A percentile compares a stretch with the other conserved stretches of the same genome.
Conservation (phyloP, 441 rosid species). For the Euphorbia corollata region DNA sequence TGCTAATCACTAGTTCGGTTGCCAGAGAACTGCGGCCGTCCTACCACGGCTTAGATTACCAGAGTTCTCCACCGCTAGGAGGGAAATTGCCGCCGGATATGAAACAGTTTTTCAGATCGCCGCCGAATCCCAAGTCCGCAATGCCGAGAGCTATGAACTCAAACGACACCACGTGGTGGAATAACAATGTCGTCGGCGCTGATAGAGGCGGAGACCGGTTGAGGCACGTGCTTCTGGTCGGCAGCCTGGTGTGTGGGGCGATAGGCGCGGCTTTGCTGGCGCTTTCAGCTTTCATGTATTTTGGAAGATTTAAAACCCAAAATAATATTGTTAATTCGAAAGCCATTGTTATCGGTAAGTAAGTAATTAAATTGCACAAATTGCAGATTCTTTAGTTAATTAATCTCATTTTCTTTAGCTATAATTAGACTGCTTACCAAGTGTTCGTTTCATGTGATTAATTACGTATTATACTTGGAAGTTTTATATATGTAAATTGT, state of each 20-base stretch:
- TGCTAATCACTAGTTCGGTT: constrained; percentile 11
- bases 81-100: constrained; percentile 36
- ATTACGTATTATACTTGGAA: no score
- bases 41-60: constrained; percentile 65
- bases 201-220: constrained; percentile 26
- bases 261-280: constrained; percentile 46
- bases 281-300: constrained; percentile 37
- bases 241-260: constrained; percentile 49
- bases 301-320: constrained; percentile 27
- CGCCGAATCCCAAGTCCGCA: constrained; percentile 22
- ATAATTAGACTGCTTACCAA: no score
- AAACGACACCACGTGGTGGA: constrained; percentile 31
- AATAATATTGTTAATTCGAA: constrained; percentile 3
- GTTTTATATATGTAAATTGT: no score
- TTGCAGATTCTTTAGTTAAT: no score
- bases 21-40: constrained; percentile 60
- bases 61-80: constrained; percentile 32
- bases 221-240: constrained; percentile 54
- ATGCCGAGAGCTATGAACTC: constrained; percentile 43
- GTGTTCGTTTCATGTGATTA: no score
- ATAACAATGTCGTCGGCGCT: constrained; percentile 21
- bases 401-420: no score
- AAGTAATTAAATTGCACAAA: not conserved
- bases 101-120: constrained; percentile 50
- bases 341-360: constrained; percentile 2